Conservation (phyloP, 1,284 basidiomycete genomes). For the Ustilago lituana region DNA sequence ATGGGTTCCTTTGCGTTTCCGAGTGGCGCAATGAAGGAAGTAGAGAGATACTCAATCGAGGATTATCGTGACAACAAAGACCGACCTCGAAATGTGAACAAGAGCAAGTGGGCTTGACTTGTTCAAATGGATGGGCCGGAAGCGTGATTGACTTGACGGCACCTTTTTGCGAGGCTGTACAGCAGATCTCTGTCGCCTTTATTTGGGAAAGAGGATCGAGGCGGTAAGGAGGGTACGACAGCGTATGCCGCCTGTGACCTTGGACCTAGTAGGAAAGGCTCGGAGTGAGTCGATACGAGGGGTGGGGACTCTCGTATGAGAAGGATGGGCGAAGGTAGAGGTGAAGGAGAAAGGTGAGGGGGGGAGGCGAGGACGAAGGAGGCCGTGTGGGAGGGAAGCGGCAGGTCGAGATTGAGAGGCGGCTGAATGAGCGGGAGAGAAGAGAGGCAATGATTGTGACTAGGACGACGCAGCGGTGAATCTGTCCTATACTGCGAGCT, state of each 20-base stretch:
- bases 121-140: not conserved
- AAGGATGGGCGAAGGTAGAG: constrained; percentile 4
- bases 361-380: not conserved
- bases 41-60: not conserved
- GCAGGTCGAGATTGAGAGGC: too few species aligned
- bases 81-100: not conserved
- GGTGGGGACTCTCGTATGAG: constrained; percentile 7
- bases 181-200: constrained; percentile 13
- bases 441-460: constrained; percentile 1
- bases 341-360: not conserved
- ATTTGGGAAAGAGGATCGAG: constrained; percentile 1
- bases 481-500: too few species aligned
- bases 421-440: too few species aligned
- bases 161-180: not conserved
- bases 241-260: constrained; percentile 25
- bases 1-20: too few species aligned
- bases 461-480: not conserved
- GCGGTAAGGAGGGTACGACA: not conserved
- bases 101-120: not conserved
- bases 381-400: too few species aligned
- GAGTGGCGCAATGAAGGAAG: too few species aligned
- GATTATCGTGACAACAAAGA: not conserved
- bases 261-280: constrained; percentile 8
- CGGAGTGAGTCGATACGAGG: constrained; percentile 19
- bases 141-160: not conserved